Evolutionary conservation across 1,139 yeast genomes (phyloP).

Genomic region (Candida tropicalis): DNA sequence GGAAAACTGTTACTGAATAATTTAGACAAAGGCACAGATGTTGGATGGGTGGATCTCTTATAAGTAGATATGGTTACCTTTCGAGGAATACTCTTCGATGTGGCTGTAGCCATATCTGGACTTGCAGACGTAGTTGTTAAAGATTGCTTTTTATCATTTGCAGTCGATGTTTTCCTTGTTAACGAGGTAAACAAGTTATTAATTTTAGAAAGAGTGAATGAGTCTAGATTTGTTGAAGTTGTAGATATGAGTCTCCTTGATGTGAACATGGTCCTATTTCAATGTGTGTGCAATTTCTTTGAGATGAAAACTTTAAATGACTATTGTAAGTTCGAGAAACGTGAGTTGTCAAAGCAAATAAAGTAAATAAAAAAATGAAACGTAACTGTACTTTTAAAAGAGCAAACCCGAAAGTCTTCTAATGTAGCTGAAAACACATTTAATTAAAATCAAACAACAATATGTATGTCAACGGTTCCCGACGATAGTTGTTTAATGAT

Average conservation of each 20-base stretch:
- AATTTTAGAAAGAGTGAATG: conserved; percentile 5
- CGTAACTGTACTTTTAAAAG: neutral
- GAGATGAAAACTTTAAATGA: neutral
- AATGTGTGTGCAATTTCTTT: too few species aligned
- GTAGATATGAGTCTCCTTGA: conserved; percentile 5
- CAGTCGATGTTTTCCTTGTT: neutral
- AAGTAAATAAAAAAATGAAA: neutral
- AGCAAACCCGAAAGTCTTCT: conserved; percentile 4
- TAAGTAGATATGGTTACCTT: conserved; percentile 21
- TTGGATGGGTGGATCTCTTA: conserved; percentile 59
- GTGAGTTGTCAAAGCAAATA: conserved; percentile 1
- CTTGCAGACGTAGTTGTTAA: neutral
- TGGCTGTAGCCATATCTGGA: neutral
- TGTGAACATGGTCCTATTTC: conserved; percentile 2
- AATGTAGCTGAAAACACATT: neutral
- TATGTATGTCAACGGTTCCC: neutral
- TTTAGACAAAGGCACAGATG: conserved; percentile 59
- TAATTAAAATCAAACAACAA: neutral
- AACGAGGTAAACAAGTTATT: conserved; percentile 3
- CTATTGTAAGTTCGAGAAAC: neutral
- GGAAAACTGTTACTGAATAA: conserved; percentile 61
- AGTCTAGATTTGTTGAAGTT: neutral
- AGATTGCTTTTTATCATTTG: neutral
- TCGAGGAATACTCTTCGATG: neutral
- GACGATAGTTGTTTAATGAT: neutral